Evolutionary conservation across 768 basidiomycete genomes (phyloP).

Genomic region (Phaeotremella skinneri): DNA sequence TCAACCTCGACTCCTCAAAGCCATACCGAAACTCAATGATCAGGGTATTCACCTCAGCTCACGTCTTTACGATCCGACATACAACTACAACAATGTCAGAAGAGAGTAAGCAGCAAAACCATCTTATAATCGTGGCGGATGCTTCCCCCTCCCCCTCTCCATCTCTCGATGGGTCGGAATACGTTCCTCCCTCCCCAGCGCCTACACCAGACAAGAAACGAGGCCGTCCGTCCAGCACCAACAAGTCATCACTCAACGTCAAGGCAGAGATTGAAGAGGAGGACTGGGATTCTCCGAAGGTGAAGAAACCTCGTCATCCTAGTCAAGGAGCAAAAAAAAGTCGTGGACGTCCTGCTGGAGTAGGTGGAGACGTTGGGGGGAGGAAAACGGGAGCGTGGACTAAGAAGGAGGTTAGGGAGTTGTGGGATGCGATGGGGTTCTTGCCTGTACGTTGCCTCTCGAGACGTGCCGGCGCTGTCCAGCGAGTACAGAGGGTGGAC

Average conservation of each 20-base stretch:
- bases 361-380: not conserved
- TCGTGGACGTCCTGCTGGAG: conserved; percentile 11
- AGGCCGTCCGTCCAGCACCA: not conserved
- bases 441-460: conserved; percentile 19
- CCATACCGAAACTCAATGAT: too few species aligned
- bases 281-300: not conserved
- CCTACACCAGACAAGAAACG: not conserved
- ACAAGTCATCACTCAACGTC: too few species aligned
- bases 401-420: conserved; percentile 22
- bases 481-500: not conserved
- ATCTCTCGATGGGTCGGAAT: not conserved
- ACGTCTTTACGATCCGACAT: too few species aligned
- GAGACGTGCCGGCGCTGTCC: not conserved
- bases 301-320: not conserved
- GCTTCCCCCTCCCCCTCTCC: not conserved
- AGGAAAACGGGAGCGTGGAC: conserved; percentile 23
- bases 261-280: not conserved
- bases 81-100: too few species aligned
- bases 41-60: too few species aligned
- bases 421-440: conserved; percentile 25
- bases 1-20: too few species aligned
- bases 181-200: not conserved
- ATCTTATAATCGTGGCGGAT: not conserved
- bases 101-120: not conserved
- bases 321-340: conserved; percentile 1